Evolutionary conservation across 179 eudicot species (phyloP).

Genomic region (Sideroxylon spinosum): DNA sequence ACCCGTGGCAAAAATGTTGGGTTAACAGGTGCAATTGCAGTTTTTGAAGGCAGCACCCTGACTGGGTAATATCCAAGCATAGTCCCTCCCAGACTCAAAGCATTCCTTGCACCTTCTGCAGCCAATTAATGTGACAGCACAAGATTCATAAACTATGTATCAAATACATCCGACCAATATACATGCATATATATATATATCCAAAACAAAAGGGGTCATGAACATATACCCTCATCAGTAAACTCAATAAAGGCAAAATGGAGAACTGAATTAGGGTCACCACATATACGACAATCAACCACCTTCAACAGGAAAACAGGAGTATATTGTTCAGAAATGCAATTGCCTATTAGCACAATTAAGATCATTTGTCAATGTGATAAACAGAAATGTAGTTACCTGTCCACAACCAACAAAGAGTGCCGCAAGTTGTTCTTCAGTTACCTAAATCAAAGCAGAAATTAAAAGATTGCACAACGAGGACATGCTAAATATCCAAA

Average conservation of each 20-base stretch:
- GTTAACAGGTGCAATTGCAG: constrained; percentile 81
- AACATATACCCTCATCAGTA: constrained; percentile 59
- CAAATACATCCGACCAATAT: neutral
- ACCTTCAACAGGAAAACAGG: constrained; percentile 41
- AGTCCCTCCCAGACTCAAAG: constrained; percentile 58
- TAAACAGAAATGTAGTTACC: constrained; percentile 29
- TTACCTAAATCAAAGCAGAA: constrained; percentile 42
- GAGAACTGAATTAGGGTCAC: constrained; percentile 85
- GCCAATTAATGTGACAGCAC: constrained; percentile 16
- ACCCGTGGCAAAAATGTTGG: constrained; percentile 74
- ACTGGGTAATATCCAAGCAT: constrained; percentile 77
- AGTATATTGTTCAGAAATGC: constrained; percentile 6
- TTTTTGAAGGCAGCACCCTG: constrained; percentile 67
- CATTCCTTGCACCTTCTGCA: constrained; percentile 65
- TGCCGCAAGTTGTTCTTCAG: constrained; percentile 83
- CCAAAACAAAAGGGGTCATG: neutral
- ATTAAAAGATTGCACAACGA: neutral
- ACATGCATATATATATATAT: neutral
- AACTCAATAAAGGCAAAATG: constrained; percentile 93
- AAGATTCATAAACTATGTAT: constrained; percentile 4
- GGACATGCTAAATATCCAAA: neutral
- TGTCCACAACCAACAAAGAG: constrained; percentile 70
- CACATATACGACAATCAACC: constrained; percentile 92
- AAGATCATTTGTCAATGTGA: neutral
- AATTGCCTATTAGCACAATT: constrained; percentile 5